Base-by-base conservation (phyloP, 352 stramenopile species). In the Globisporangium megalacanthum region DNA sequence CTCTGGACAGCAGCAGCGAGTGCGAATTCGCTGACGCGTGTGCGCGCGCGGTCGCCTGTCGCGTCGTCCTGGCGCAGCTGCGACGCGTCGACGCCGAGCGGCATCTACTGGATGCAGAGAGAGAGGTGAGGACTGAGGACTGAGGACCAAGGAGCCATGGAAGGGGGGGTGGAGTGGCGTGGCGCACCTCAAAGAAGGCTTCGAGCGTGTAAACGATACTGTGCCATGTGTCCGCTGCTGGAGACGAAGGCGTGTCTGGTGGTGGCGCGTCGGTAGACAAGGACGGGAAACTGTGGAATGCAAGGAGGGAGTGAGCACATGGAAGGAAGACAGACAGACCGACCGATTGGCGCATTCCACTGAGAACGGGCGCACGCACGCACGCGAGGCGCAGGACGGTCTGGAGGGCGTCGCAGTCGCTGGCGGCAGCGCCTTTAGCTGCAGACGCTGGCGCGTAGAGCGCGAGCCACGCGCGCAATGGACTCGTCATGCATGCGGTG, bases 1-100 rank as follows among this genome's bases (percentile, higher is more conserved):
- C 80, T 76, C 58, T 86, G 80, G 20, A 90, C 78, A 0, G 82
- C 62, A 22, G 74, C 78, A 3, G 63, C 65, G 19, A 90, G 56
- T n/a, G 71, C 46, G 6, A 84, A 68, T 61, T 79, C 75, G 47
- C 88, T 56, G 5, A 79, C 39, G 0, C 52, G 20, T 29, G 42
- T 19, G 22, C 17, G 7, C 22, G 42, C n/a, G 42, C 6, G 6
- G 42, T 1, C 48, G 10, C 39, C 25, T 39, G 49, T 20, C 7
- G 46, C 22, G 20, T 11, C 55, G 0, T 60, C 60, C 31, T 59
- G 37, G 11, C 65, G 49, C 7, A 75, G 20, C 8, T n/a, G 9
- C 1, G 53, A 42, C 4, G 49, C 50, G 25, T 69, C 37, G 56
- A 68, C 56, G 2, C 58, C 25, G 6, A 79, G 64, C 48, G 46